A percentile compares a stretch with the other conserved stretches of the same genome.
These are phyloP conservation scores for Evernia prunastri DNA, from an alignment of 495 filamentous ascomycete genomes.

Conservation along the genomic window DNA sequence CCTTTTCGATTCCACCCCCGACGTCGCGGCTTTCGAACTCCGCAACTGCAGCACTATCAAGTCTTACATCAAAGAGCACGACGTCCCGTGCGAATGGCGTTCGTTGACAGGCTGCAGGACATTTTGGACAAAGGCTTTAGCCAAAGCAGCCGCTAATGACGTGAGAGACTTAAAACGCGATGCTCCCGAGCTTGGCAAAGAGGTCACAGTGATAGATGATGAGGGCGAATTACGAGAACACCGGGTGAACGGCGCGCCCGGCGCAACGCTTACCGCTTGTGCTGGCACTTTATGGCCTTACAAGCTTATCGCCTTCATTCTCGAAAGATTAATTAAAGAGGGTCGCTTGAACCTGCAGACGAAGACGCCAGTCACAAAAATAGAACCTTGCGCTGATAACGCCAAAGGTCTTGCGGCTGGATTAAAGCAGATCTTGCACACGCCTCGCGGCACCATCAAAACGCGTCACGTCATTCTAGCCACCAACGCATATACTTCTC, in stretches of 20 bases:
- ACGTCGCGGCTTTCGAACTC: slow-evolving; percentile 59
- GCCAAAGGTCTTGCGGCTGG: slow-evolving; percentile 30
- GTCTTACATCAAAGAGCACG: slow-evolving; percentile 42
- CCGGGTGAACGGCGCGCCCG: slow-evolving; percentile 38
- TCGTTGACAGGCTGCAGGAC: slow-evolving; percentile 46
- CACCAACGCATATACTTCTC: slow-evolving; percentile 71
- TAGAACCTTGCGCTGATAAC: slow-evolving; percentile 9
- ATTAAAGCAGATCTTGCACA: slow-evolving; percentile 42
- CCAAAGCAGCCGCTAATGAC: slow-evolving; percentile 38
- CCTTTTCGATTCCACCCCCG: slow-evolving; percentile 43
- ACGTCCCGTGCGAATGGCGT: slow-evolving; percentile 58
- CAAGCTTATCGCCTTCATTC: slow-evolving; percentile 61
- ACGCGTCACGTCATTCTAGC: slow-evolving; percentile 61
- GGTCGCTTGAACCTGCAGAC: slow-evolving; percentile 64
- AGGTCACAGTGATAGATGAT: slow-evolving; percentile 28
- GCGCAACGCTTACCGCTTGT: slow-evolving; percentile 36
- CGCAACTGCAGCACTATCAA: slow-evolving; percentile 49
- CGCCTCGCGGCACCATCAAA: slow-evolving; percentile 53
- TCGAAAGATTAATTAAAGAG: slow-evolving; percentile 48
- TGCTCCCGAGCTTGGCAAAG: slow-evolving; percentile 45
- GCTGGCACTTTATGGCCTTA: slow-evolving; percentile 68
- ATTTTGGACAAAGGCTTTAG: slow-evolving; percentile 44
- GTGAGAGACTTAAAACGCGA: slow-evolving; percentile 37
- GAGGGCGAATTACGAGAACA: slow-evolving; percentile 31
- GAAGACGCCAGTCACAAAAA: slow-evolving; percentile 54